Evolutionary conservation across 768 basidiomycete species (phyloP).

Genomic region (Phylloporus sp.): DNA sequence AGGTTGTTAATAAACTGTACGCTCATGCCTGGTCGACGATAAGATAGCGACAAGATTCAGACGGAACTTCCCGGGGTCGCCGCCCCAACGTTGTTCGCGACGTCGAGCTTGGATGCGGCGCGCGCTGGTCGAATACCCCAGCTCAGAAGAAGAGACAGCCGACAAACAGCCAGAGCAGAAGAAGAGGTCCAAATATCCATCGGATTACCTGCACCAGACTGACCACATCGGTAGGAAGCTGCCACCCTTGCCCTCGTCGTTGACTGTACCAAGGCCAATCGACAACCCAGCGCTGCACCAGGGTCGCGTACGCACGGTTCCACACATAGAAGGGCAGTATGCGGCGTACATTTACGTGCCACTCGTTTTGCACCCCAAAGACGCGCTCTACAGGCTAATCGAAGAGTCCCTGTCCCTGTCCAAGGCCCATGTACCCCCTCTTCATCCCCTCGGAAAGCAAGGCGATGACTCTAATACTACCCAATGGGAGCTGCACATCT

Average conservation of each 20-base stretch:
- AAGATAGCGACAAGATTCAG: background rate
- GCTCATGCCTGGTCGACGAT: conserved; percentile 42
- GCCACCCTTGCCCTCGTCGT: conserved; percentile 50
- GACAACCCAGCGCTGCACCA: conserved; percentile 82
- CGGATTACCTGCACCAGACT: background rate
- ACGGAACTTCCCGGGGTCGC: conserved; percentile 15
- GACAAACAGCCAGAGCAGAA: conserved; percentile 30
- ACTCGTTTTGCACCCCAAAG: conserved; percentile 42
- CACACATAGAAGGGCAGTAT: conserved; percentile 86
- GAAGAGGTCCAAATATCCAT: conserved; percentile 35
- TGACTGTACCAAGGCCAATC: conserved; percentile 46
- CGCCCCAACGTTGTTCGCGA: background rate
- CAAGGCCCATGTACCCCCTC: conserved; percentile 41
- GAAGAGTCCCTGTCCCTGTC: conserved; percentile 43
- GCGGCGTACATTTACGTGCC: conserved; percentile 76
- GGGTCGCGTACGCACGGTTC: conserved; percentile 69
- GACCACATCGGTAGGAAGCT: conserved; percentile 46
- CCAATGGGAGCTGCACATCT: conserved; percentile 67
- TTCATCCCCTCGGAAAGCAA: conserved; percentile 42
- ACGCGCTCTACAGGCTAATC: conserved; percentile 45
- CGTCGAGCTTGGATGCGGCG: conserved; percentile 21
- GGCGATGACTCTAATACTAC: background rate
- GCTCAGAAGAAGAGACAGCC: conserved; percentile 43
- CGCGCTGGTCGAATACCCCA: conserved; percentile 46
- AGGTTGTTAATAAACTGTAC: conserved; percentile 77